These are phyloP conservation scores for Tuber microsphaerosporum DNA, from an alignment of 495 filamentous ascomycete species.

Conservation along the genomic window DNA sequence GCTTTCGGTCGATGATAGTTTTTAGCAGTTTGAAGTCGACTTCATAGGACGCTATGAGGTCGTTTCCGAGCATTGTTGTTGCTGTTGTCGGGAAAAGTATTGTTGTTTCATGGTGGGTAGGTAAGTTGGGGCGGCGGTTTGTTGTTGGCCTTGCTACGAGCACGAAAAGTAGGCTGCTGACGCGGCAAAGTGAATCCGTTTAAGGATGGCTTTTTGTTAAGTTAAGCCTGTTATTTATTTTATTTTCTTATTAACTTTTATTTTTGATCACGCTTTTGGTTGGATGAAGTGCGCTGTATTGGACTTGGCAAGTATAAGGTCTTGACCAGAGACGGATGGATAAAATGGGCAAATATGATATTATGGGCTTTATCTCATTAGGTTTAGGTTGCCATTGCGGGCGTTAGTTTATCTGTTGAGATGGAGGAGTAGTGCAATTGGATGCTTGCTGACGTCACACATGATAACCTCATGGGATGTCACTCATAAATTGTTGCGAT, in stretches of 20 bases:
- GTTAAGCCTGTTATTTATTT: not conserved
- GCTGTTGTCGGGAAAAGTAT: not conserved
- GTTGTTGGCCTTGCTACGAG: not conserved
- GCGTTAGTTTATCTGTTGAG: not conserved
- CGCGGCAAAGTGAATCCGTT: not conserved
- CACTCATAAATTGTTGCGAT: not conserved
- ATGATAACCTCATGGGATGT: not conserved
- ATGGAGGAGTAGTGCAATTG: not conserved
- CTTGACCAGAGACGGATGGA: not conserved
- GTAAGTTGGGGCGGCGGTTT: not conserved
- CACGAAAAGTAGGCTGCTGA: not conserved
- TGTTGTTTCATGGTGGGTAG: not conserved
- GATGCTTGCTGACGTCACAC: not conserved
- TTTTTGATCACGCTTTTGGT: not conserved
- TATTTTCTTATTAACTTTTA: not conserved
- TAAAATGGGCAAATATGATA: not conserved
- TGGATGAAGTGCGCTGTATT: not conserved
- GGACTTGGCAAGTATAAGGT: not conserved
- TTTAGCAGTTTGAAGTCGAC: not conserved
- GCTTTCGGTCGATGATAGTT: not conserved
- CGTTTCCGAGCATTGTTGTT: slow-evolving; percentile 1
- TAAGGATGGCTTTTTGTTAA: not conserved
- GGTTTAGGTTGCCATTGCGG: not conserved
- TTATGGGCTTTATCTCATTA: not conserved
- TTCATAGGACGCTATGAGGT: not conserved